These are phyloP conservation scores for Lachancea nothofagi DNA, from an alignment of 805 yeast species.

Conservation along the genomic window DNA sequence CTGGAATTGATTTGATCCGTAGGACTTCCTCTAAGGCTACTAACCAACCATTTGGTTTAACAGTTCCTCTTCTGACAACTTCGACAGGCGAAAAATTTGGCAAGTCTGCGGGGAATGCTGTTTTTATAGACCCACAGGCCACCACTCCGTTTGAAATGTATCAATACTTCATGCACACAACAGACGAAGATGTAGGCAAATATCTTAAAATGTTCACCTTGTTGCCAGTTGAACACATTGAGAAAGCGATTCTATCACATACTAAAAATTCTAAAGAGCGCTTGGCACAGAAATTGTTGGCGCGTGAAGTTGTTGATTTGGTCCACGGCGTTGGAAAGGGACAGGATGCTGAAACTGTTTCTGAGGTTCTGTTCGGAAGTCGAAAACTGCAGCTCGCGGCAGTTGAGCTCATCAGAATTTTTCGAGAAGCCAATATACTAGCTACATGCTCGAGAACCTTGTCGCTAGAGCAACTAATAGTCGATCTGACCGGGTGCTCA, in stretches of 20 bases:
- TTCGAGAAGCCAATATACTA: constrained; percentile 19
- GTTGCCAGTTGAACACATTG: constrained; percentile 59
- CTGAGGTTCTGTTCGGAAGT: constrained; percentile 53
- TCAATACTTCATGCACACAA: constrained; percentile 75
- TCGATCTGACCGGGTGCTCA: constrained; percentile 43
- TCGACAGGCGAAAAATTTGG: constrained; percentile 92
- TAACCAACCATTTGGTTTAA: constrained; percentile 55
- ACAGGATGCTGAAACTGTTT: constrained; percentile 56
- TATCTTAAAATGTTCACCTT: constrained; percentile 75
- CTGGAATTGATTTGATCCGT: constrained; percentile 83
- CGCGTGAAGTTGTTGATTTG: constrained; percentile 79
- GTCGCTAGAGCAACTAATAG: constrained; percentile 46
- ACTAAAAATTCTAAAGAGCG: constrained; percentile 53
- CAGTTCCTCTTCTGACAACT: constrained; percentile 86
- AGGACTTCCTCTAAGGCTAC: constrained; percentile 40
- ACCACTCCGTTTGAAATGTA: constrained; percentile 79
- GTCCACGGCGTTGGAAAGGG: constrained; percentile 82
- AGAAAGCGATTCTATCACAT: constrained; percentile 49
- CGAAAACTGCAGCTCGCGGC: constrained; percentile 2
- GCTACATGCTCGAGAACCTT: constrained; percentile 25
- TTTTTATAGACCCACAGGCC: constrained; percentile 69
- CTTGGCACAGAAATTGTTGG: constrained; percentile 70
- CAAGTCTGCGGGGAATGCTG: constrained; percentile 94
- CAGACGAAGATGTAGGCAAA: constrained; percentile 67
- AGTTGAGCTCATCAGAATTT: constrained; percentile 18